Evolutionary conservation across 169 alveolate genomes (phyloP), one percentile per base, ranked within the genome.

Genomic region (Eimeria maxima): DNA sequence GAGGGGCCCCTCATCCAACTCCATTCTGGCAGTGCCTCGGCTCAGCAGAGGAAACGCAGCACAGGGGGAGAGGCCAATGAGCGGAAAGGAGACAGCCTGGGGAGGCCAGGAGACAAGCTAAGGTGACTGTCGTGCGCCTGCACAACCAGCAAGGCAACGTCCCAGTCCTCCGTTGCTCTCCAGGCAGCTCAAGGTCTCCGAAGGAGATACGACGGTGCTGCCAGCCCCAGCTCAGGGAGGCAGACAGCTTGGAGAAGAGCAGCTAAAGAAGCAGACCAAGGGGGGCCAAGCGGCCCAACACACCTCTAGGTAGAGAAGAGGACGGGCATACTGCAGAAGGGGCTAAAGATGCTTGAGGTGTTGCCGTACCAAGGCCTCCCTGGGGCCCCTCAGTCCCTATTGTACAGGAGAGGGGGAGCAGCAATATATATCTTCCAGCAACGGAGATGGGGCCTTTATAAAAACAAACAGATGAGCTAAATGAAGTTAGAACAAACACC

Each of bases 1-100:
- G 3, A 83, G 74, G 89, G 89, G 89, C 76, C 53, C 76, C 73
- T 55, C 91, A 63, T 83, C 91, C 14, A 83, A 14, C 11, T 83
- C 91, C 91, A 83, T 83, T 5, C 53, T 55, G 5, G 24, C 10
- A 29, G 24, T 10, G 67, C 67, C 55, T 13, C 10, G 0, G 24
- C 2, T 18, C 29, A 27, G 55, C 24, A 42, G n/a, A 53, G 83
- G 83, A 65, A n/a, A 18, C 27, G n/a, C 69, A 18, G 20, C 20
- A 24, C 2, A 20, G 74, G 16, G 7, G 29, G 27, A 38, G 80
- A 33, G 38, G 20, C 80, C 0, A 27, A 45, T 7, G 83, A 73
- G 22, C 27, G 1, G 53, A 11, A 38, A 73, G 45, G 83, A 73
- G 83, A 73, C 83, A 73, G 55, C 20, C 33, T 16, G 69, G n/a